Evolutionary conservation across 2,329 filamentous ascomycete genomes (phyloP), one percentile per base, ranked within the genome.

Genomic region (Nothophaeocryptopus gaeumannii): DNA sequence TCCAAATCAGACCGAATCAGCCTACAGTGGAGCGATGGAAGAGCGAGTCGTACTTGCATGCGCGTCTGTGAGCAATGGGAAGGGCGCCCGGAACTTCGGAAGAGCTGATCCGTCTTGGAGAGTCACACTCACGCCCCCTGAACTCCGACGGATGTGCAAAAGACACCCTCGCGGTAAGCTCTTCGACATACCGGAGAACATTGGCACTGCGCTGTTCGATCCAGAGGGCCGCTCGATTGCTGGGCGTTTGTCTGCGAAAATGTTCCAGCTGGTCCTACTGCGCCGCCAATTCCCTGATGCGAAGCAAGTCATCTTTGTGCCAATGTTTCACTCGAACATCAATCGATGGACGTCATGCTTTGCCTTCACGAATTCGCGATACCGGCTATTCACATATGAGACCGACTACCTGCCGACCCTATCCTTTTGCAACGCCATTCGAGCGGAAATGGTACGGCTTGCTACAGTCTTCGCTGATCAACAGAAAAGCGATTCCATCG

Each of bases 281-380:
- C 53, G 51, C 9, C 54, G 54, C n/a, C 56, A 59, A 52, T 77
- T 80, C 44, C 75, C 74, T 1, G 62, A 64, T 15, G 73, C 73
- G 1, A 64, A 68, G 2, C 74, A 77, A 45, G 67, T 78, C 9
- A 69, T 78, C 8, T 77, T 79, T 46, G 64, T 78, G 11, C 76
- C 76, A 0, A 58, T 78, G 2, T 79, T 74, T 72, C 76, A 78
- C 51, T 68, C 72, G 4, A 71, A 71, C n/a, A 49, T 58, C 31
- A 58, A 56, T 31, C 54, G 59, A 11, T 63, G 59, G 58, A 57
- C 56, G 8, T 58, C 58, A 12, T 59, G 55, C 31, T 56, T 74
- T 37, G 67, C 70, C 3, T 75, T 71, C 30, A 74, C 74, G 33
- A 73, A 75, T 34, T 74, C 68, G n/a, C 53, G 63, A 12, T 66